A percentile compares a stretch with the other conserved stretches of the same genome.
phyloP scores from a whole-genome alignment of 805 yeast species.

The Pichia phayaonensis region DNA sequence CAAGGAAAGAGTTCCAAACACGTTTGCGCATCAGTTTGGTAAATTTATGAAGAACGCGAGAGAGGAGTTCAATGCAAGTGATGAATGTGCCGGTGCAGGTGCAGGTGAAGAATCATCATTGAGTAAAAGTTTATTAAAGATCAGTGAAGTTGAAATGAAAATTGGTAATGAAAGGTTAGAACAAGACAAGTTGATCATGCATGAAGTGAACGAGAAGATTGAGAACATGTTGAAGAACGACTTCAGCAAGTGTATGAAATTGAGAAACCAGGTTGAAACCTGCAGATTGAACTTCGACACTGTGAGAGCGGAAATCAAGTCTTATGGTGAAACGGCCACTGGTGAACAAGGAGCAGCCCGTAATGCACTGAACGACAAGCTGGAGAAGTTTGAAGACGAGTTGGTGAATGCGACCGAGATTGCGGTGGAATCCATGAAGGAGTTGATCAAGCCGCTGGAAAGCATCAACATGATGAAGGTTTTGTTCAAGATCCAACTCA shows the following conservation, averaged over 20 bases:
- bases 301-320: constrained; percentile 50
- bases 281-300: constrained; percentile 67
- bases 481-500: constrained; percentile 63
- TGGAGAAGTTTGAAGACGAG: constrained; percentile 63
- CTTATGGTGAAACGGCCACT: constrained; percentile 25
- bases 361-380: constrained; percentile 44
- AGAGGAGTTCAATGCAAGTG: constrained; percentile 29
- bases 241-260: constrained; percentile 51
- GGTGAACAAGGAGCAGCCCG: constrained; percentile 34
- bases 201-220: constrained; percentile 51
- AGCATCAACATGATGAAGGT: constrained; percentile 54
- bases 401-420: constrained; percentile 69
- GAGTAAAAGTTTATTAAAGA: constrained; percentile 44
- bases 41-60: constrained; percentile 46
- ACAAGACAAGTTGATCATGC: constrained; percentile 58
- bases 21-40: constrained; percentile 64
- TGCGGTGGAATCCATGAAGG: constrained; percentile 76
- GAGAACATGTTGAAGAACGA: constrained; percentile 45
- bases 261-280: constrained; percentile 61
- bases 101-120: constrained; percentile 30
- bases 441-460: constrained; percentile 59
- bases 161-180: constrained; percentile 62
- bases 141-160: constrained; percentile 49
- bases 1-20: constrained; percentile 46
- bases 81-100: constrained; percentile 2